These are phyloP conservation scores for Aeschynomene evenia DNA, from an alignment of 306 rosid genomes.

Conservation along the genomic window DNA sequence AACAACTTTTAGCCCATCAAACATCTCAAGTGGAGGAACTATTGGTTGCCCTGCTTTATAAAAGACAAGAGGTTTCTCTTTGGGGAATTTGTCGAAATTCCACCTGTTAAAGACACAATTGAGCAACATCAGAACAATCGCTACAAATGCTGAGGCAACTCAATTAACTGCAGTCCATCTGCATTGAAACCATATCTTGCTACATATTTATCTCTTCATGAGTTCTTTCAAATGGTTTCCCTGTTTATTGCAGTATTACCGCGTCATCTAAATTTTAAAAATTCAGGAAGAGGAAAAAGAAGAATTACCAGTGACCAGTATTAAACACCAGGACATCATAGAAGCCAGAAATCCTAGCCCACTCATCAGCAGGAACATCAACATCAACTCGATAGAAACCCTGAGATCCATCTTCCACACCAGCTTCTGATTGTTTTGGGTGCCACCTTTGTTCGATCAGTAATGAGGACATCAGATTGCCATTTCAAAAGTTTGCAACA, in stretches of 20 bases:
- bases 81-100: conserved; percentile 78
- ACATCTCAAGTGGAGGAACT: conserved; percentile 57
- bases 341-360: conserved; percentile 69
- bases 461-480: conserved; percentile 52
- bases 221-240: neutral
- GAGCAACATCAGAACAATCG: neutral
- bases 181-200: conserved; percentile 13
- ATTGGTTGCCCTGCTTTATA: conserved; percentile 63
- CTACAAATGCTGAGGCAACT: neutral
- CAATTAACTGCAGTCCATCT: conserved; percentile 8
- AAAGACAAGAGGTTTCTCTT: conserved; percentile 79
- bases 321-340: conserved; percentile 85
- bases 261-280: conserved; percentile 7
- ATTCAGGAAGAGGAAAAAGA: conserved; percentile 23
- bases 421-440: conserved; percentile 48
- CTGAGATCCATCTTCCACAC: conserved; percentile 49
- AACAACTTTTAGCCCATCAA: conserved; percentile 77
- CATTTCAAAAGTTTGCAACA: conserved; percentile 24
- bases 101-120: conserved; percentile 62
- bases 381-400: conserved; percentile 78
- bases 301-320: conserved; percentile 85
- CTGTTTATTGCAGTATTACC: neutral
- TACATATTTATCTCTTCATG: neutral
- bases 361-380: conserved; percentile 86
- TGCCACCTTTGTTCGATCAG: conserved; percentile 80